These are phyloP conservation scores for Paramecium primaurelia DNA, from an alignment of 73 alveolate genomes.

Conservation along the genomic window DNA sequence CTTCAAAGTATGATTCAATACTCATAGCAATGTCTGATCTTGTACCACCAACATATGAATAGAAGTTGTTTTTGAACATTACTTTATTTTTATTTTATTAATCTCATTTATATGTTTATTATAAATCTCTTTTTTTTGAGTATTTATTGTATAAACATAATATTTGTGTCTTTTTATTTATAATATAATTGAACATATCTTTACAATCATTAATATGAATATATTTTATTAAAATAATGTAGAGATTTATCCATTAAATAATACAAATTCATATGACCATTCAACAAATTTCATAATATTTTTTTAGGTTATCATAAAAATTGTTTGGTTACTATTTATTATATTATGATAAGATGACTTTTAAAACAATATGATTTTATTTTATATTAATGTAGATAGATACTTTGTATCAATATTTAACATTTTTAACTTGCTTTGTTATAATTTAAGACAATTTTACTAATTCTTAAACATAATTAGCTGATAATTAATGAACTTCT, in stretches of 20 bases:
- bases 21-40: background rate
- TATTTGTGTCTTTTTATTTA: background rate
- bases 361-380: background rate
- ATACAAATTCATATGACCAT: background rate
- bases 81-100: background rate
- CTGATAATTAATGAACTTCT: background rate
- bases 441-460: slow-evolving; percentile 23
- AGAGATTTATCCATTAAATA: background rate
- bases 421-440: background rate
- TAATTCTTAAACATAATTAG: background rate
- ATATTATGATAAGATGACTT: background rate
- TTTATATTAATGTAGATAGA: background rate
- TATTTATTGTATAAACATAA: background rate
- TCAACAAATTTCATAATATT: background rate
- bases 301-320: background rate
- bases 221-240: background rate
- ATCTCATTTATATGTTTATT: background rate
- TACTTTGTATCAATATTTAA: background rate
- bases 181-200: too few relatives aligned
- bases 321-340: background rate
- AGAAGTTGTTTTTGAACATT: slow-evolving; percentile 40
- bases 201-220: background rate
- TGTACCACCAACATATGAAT: slow-evolving; percentile 26
- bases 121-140: background rate
- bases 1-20: background rate